Evolutionary conservation across 2,329 filamentous ascomycete genomes (phyloP).

Genomic region (Monilinia aucupariae): DNA sequence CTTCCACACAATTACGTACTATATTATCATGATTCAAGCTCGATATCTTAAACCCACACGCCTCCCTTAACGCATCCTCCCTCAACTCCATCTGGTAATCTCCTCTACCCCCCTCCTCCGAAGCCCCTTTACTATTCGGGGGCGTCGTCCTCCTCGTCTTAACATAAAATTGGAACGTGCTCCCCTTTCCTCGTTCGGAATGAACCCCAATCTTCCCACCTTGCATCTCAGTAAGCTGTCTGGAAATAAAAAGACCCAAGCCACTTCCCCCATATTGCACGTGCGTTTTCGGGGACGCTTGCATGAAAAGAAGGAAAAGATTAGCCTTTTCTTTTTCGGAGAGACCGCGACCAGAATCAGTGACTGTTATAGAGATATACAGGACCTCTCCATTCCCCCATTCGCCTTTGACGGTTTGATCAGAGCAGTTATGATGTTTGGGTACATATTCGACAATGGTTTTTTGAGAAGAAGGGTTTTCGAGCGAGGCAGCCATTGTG

Average conservation of each 20-base stretch:
- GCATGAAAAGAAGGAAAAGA: slow-evolving; percentile 58
- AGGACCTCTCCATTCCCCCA: slow-evolving; percentile 1
- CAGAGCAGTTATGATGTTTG: neutral
- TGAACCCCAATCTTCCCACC: slow-evolving; percentile 74
- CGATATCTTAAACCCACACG: slow-evolving; percentile 7
- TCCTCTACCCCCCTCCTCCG: neutral
- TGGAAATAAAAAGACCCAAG: slow-evolving; percentile 73
- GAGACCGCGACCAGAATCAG: slow-evolving; percentile 10
- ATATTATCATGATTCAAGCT: neutral
- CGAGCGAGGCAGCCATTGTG: neutral
- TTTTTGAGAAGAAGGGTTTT: neutral
- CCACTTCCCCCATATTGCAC: slow-evolving; percentile 77
- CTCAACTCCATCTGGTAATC: slow-evolving; percentile 5
- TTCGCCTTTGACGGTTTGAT: neutral
- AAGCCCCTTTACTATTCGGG: neutral
- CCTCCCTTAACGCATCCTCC: slow-evolving; percentile 12
- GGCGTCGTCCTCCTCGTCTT: slow-evolving; percentile 16
- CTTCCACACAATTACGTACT: neutral
- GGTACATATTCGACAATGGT: slow-evolving; percentile 7
- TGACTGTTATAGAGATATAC: slow-evolving; percentile 1
- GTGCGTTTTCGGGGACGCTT: slow-evolving; percentile 74
- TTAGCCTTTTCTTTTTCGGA: slow-evolving; percentile 28
- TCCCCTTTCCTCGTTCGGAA: slow-evolving; percentile 61
- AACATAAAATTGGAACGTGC: slow-evolving; percentile 70
- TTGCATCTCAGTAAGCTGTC: slow-evolving; percentile 72